phyloP scores from a whole-genome alignment of 139 green algal species.

The Nannochloris sp. region DNA sequence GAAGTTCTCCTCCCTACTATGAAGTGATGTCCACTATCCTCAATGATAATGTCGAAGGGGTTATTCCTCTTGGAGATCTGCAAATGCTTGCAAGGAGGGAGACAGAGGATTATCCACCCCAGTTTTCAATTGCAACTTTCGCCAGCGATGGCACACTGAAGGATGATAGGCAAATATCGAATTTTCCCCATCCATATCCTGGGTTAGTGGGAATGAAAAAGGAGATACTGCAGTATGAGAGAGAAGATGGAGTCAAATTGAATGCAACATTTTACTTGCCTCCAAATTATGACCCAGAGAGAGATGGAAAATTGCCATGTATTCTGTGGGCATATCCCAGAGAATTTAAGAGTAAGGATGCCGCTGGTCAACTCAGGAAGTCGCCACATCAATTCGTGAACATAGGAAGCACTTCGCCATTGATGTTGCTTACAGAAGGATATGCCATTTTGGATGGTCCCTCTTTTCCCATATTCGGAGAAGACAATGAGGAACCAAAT shows the following conservation, averaged over 20 bases:
- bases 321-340: conserved; percentile 93
- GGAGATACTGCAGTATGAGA: conserved; percentile 80
- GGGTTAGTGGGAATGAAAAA: conserved; percentile 69
- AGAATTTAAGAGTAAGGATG: conserved; percentile 87
- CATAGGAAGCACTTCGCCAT: conserved; percentile 69
- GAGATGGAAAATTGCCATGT: conserved; percentile 78
- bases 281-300: conserved; percentile 60
- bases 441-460: conserved; percentile 93
- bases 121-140: conserved; percentile 45
- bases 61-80: conserved; percentile 47
- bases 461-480: conserved; percentile 77
- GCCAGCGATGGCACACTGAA: neutral
- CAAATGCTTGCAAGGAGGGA: conserved; percentile 52
- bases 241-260: conserved; percentile 84
- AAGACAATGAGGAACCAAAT: conserved; percentile 83
- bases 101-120: conserved; percentile 39
- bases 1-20: conserved; percentile 56
- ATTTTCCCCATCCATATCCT: conserved; percentile 95
- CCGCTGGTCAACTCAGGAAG: conserved; percentile 80
- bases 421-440: conserved; percentile 78
- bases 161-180: conserved; percentile 57
- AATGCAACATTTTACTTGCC: conserved; percentile 92
- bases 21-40: conserved; percentile 54
- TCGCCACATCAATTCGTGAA: conserved; percentile 80
- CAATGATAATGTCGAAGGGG: conserved; percentile 13